Base-by-base conservation (phyloP, 164 flowering plant species). In the Tetracentron sinense region DNA sequence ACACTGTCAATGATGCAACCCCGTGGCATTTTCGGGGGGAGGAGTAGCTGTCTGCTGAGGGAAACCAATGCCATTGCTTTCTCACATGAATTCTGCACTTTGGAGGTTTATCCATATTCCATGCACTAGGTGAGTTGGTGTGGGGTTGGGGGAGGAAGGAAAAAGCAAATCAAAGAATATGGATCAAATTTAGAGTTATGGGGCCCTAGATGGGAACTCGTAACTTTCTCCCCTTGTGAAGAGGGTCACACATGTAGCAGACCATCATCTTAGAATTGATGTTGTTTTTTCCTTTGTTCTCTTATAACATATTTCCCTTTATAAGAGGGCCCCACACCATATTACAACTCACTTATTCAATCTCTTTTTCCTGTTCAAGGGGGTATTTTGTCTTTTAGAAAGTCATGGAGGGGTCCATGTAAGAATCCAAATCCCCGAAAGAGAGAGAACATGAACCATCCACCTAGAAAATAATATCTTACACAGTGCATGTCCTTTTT, bases 121-220 rank as follows among this genome's bases (percentile, higher is more conserved):
- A 57, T 56, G 50, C 47, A 70, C 33, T 74, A 33, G 65, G 60
- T 21, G 65, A n/a, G n/a, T n/a, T n/a, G n/a, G n/a, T n/a, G n/a
- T 66, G 67, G 72, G 68, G 48, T 27, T 19, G 21, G 42, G 22
- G 20, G 49, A 38, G 22, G 64, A 52, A 38, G 57, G 73, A 67
- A 65, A 69, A 59, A 65, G 69, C 64, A 69, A 75, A 64, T 71
- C 64, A 75, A 65, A 61, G 61, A n/a, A 74, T 47, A 72, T 66
- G 58, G 66, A 68, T 63, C 64, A 29, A 63, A 50, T 67, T 25
- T 56, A 71, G 35, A n/a, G 30, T 60, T n/a, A n/a, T 67, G 72
- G 77, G 78, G 66, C 65, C 74, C 74, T 58, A 66, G 68, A 74
- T 70, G 66, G 66, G 66, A 68, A 68, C 73, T 69, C 65, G n/a